Evolutionary conservation across 495 filamentous ascomycete genomes (phyloP), one percentile per base, ranked within the genome.

Genomic region (Coniosporium apollinis): DNA sequence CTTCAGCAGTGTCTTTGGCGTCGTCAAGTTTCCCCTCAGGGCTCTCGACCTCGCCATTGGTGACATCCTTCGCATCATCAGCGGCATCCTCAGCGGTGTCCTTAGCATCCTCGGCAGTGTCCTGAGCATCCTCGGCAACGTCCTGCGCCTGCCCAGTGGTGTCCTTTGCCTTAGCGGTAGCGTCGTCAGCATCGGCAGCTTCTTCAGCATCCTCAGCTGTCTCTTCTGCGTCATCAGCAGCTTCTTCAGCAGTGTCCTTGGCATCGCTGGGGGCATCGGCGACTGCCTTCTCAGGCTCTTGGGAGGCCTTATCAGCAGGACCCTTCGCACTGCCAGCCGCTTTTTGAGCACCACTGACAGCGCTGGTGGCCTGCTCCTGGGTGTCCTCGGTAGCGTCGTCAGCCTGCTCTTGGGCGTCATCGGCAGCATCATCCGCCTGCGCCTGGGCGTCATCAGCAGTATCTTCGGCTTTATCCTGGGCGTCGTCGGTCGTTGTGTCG

Each of bases 351-450:
- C 18, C 30, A 16, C 18, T 16, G 17, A 8, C 34, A 16, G 33
- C 30, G 30, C 18, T 16, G 17, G 9, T 32, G 14, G 33, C 28
- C 19, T 47, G 37, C 4, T 36, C 49, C 2, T 72, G 46, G 1
- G 70, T 62, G 49, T 70, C 58, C 13, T 52, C 47, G 8, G 50
- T 45, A 5, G 51, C 45, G 11, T 38, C 38, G 33, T 54, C 40
- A 29, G 41, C 43, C 28, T 26, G 39, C 3, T 48, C 50, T 33
- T 49, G 47, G 24, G 34, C 51, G 31, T 54, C 51, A 4, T 48
- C 28, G 4, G 45, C 34, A 21, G 52, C 51, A 6, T 57, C 49
- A 45, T 56, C 45, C 11, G 36, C 48, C 16, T 44, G 29, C 19
- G 48, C 18, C n/a, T 41, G 26, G 17, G 48, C 45, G 28, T 43